phyloP scores from a whole-genome alignment of 2,329 filamentous ascomycete species.

The Ciborinia camelliae region DNA sequence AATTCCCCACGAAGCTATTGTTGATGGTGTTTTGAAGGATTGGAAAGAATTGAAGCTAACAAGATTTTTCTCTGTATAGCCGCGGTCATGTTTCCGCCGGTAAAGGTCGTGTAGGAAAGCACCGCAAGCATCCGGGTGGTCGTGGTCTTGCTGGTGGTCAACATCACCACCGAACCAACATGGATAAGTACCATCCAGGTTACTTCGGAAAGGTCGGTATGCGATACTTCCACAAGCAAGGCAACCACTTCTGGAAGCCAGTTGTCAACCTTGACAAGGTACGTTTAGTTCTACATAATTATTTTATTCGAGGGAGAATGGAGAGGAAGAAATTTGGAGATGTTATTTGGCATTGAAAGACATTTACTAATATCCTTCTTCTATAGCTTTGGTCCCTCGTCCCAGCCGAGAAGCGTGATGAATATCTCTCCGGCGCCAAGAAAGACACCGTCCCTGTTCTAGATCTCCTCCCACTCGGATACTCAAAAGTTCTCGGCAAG shows the following conservation, averaged over 20 bases:
- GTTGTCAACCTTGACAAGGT: slow-evolving; percentile 99
- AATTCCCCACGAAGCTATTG: slow-evolving; percentile 9
- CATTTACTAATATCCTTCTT: slow-evolving; percentile 1
- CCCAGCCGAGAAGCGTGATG: slow-evolving; percentile 86
- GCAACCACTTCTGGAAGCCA: slow-evolving; percentile 97
- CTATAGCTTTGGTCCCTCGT: slow-evolving; percentile 89
- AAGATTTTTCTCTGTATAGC: slow-evolving; percentile 47
- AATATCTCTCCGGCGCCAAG: slow-evolving; percentile 78
- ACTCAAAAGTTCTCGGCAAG: slow-evolving; percentile 99
- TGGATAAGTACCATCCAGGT: slow-evolving; percentile 93
- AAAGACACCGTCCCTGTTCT: slow-evolving; percentile 94
- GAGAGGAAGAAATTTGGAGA: neutral
- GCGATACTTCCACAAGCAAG: slow-evolving; percentile 94
- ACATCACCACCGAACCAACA: slow-evolving; percentile 95
- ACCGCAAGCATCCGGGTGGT: slow-evolving; percentile 86
- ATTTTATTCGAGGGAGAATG: neutral
- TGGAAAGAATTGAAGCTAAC: slow-evolving; percentile 31
- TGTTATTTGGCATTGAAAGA: neutral
- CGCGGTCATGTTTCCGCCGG: slow-evolving; percentile 98
- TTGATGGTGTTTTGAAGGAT: slow-evolving; percentile 1
- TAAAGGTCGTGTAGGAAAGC: slow-evolving; percentile 98
- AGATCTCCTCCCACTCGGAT: slow-evolving; percentile 94
- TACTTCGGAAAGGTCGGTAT: slow-evolving; percentile 99
- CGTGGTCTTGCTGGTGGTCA: slow-evolving; percentile 95
- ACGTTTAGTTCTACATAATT: slow-evolving; percentile 35